Conservation (phyloP, 2,329 filamentous ascomycete genomes). For the Xylaria multiplex region DNA sequence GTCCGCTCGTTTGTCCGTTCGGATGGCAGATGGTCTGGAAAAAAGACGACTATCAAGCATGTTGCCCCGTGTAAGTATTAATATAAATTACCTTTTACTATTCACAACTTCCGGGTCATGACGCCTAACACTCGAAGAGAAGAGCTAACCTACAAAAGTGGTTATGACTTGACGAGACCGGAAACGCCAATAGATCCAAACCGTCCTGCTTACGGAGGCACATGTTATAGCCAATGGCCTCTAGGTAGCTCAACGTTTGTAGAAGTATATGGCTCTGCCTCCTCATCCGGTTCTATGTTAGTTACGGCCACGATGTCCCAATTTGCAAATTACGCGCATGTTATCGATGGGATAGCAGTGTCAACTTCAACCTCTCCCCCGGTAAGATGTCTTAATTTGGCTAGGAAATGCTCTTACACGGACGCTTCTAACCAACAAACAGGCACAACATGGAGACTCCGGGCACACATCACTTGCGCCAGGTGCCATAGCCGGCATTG, state of each 20-base stretch:
- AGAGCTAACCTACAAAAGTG: slow-evolving; percentile 28
- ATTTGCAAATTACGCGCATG: slow-evolving; percentile 38
- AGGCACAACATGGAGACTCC: slow-evolving; percentile 15
- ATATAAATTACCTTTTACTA: neutral
- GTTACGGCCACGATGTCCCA: slow-evolving; percentile 21
- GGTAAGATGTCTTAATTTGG: slow-evolving; percentile 7
- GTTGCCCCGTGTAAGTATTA: slow-evolving; percentile 39
- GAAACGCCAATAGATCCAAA: slow-evolving; percentile 32
- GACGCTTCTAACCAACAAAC: slow-evolving; percentile 5
- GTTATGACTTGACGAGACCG: slow-evolving; percentile 25
- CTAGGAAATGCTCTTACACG: neutral
- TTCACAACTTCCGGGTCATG: neutral
- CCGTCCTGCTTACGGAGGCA: slow-evolving; percentile 42
- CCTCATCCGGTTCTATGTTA: slow-evolving; percentile 20
- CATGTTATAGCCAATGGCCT: slow-evolving; percentile 39
- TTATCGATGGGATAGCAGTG: slow-evolving; percentile 39
- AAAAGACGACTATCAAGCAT: slow-evolving; percentile 37
- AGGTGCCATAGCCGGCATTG: slow-evolving; percentile 39
- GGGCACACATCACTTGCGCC: slow-evolving; percentile 23
- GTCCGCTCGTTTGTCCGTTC: slow-evolving; percentile 39
- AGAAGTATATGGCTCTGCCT: slow-evolving; percentile 29
- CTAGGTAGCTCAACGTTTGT: slow-evolving; percentile 32
- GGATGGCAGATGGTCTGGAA: slow-evolving; percentile 32
- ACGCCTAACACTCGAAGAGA: neutral
- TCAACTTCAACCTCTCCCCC: slow-evolving; percentile 7